Percentiles rank a stretch among this genome's conserved stretches.
These are phyloP conservation scores for Penicillium sp. DNA, from an alignment of 2,329 filamentous ascomycete genomes.

Conservation along the genomic window DNA sequence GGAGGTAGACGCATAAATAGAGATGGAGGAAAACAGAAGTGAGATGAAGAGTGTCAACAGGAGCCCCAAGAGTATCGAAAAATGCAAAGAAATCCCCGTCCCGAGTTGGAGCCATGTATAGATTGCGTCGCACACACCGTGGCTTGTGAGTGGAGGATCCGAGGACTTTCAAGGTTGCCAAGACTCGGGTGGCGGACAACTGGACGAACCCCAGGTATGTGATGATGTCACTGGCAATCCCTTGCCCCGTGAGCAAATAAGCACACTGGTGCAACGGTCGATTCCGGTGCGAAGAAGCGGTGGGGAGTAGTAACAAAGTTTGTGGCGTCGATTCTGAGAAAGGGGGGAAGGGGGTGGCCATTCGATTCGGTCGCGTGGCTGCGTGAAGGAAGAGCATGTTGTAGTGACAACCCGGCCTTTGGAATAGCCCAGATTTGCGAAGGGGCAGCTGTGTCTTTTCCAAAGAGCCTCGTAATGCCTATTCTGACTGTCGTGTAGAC, in stretches of 20 bases:
- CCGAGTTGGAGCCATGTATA: too few relatives aligned
- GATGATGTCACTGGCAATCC: slow-evolving; percentile 31
- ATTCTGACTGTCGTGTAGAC: too few relatives aligned
- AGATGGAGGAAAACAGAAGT: background rate
- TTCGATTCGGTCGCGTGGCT: slow-evolving; percentile 23
- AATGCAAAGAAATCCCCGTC: too few relatives aligned
- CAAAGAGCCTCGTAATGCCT: too few relatives aligned
- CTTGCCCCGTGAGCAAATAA: slow-evolving; percentile 20
- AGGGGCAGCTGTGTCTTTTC: too few relatives aligned
- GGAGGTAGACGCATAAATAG: slow-evolving; percentile 11
- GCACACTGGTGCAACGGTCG: slow-evolving; percentile 10
- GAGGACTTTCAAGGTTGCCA: slow-evolving; percentile 19
- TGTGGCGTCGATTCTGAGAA: slow-evolving; percentile 10
- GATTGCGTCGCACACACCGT: too few relatives aligned
- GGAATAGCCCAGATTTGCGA: too few relatives aligned
- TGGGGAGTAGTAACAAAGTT: slow-evolving; percentile 11
- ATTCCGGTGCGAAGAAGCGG: slow-evolving; percentile 9
- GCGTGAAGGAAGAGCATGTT: slow-evolving; percentile 10
- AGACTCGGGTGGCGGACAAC: slow-evolving; percentile 25
- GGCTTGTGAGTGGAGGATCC: slow-evolving; percentile 12
- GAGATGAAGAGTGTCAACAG: background rate
- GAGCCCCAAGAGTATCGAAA: too few relatives aligned
- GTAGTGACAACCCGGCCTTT: slow-evolving; percentile 14
- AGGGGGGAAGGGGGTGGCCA: slow-evolving; percentile 11
- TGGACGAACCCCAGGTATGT: slow-evolving; percentile 24